Evolutionary conservation across 2,329 filamentous ascomycete genomes (phyloP).

Genomic region (Aureobasidium sp.): DNA sequence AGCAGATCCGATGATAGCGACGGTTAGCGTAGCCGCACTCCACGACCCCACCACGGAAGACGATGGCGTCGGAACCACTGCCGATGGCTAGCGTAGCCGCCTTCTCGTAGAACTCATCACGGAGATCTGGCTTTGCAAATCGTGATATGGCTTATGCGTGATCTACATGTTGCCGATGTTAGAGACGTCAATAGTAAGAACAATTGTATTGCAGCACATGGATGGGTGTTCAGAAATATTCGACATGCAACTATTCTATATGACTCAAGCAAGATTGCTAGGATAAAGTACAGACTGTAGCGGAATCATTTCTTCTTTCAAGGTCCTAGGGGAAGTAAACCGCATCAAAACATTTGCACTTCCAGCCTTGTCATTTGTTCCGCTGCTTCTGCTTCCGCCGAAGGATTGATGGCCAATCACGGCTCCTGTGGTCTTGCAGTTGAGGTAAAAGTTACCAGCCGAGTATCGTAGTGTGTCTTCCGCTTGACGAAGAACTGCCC

Average conservation of each 20-base stretch:
- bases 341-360: constrained; percentile 18
- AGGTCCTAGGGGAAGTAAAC: background rate
- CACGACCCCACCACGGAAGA: background rate
- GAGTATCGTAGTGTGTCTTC: constrained; percentile 45
- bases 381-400: constrained; percentile 44
- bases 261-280: background rate
- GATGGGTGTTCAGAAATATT: too few species aligned
- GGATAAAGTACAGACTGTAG: constrained; percentile 1
- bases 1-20: background rate
- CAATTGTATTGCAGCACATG: too few species aligned
- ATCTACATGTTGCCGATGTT: too few species aligned
- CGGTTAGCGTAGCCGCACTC: constrained; percentile 2
- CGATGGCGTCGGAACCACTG: background rate
- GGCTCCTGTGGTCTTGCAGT: constrained; percentile 50
- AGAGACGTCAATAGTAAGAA: too few species aligned
- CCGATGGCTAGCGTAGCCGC: background rate
- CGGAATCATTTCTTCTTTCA: constrained; percentile 5
- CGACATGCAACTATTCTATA: background rate
- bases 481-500: constrained; percentile 40
- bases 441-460: constrained; percentile 51
- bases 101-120: background rate
- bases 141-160: background rate
- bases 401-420: constrained; percentile 50
- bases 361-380: constrained; percentile 51
- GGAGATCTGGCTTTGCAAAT: background rate